A percentile compares a stretch with the other conserved stretches of the same genome.
Conservation (phyloP, 495 filamentous ascomycete genomes). For the Darksidea phi region DNA sequence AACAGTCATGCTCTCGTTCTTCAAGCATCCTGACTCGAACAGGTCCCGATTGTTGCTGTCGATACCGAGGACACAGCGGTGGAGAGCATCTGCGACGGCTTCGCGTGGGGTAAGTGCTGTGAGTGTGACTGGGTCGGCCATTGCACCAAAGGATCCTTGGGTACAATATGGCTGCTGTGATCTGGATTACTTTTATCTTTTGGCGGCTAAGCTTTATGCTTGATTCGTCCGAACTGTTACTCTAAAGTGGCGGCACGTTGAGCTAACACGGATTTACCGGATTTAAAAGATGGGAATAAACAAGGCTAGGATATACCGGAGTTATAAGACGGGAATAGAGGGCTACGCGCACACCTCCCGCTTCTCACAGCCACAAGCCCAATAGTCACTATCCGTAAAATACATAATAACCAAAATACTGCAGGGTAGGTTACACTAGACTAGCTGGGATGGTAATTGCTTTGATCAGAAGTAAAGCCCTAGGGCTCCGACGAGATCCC, state of each 20-base stretch:
- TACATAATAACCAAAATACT: too few species aligned
- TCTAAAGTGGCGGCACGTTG: not conserved
- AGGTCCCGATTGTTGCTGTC: slow-evolving; percentile 28
- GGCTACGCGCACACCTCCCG: not conserved
- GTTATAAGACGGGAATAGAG: slow-evolving; percentile 16
- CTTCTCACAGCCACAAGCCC: slow-evolving; percentile 5
- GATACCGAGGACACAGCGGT: slow-evolving; percentile 33
- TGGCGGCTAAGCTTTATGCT: slow-evolving; percentile 16
- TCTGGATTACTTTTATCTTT: slow-evolving; percentile 13
- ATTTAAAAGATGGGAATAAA: slow-evolving; percentile 10
- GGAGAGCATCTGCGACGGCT: slow-evolving; percentile 32
- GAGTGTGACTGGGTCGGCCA: slow-evolving; percentile 22
- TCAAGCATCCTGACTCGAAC: slow-evolving; percentile 24
- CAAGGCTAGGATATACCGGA: slow-evolving; percentile 9
- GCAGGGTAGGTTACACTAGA: too few species aligned
- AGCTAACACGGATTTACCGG: slow-evolving; percentile 15
- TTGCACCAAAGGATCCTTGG: slow-evolving; percentile 17
- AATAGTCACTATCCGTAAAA: slow-evolving; percentile 1
- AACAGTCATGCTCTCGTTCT: slow-evolving; percentile 18
- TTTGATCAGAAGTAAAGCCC: too few species aligned
- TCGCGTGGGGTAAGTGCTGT: slow-evolving; percentile 25
- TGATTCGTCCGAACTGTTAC: slow-evolving; percentile 10
- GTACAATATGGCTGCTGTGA: slow-evolving; percentile 10
- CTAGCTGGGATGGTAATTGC: too few species aligned
- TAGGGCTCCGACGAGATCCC: too few species aligned